Base-by-base conservation (phyloP, 2,329 filamentous ascomycete genomes). In the Calonectria hawksworthii region DNA sequence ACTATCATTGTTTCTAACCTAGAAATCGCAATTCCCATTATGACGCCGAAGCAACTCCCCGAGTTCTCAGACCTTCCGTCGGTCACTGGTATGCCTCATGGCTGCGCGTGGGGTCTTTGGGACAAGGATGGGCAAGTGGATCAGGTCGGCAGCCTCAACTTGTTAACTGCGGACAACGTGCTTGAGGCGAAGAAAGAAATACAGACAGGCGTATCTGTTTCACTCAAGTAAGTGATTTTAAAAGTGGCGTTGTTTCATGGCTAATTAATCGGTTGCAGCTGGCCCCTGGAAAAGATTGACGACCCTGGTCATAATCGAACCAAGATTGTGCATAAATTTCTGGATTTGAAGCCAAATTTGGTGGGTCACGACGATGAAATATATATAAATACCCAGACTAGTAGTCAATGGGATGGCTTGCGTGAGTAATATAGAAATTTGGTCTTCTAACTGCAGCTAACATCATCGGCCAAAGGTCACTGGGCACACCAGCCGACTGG, bases 351-450 rank as follows among this genome's bases (percentile, higher is more conserved):
- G 44, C 68, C 68, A 7, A 44, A 65, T 38, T 23, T 83, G 9
- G 41, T 75, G 38, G 84, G 84, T 14, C 88, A 86, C 82, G 88
- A 90, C 36, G 89, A 91, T 68, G 86, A 90, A 75, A 78, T 91
- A 9, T 82, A 85, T 4, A 87, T 92, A 83, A 92, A 92, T 80
- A 92, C 90, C 0, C 90, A 92, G 77, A 83, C 83, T 41, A 88
- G 87, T 69, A 89, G 86, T 30, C 90, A 92, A 81, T 92, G 90
- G 90, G 90, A 92, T 76, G 88, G 88, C 64, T 83, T 90, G 0
- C 72, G 78, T 21, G 72, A 90, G 50, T 36, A 6, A 30, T 8
- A 18, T 9, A 21, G 10, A 1, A 36, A 23, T 38, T 50, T 38
- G 3, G 5, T 28, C 13, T 41, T 41, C 18, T 16, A 18, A 9